These are phyloP conservation scores for Talaromyces ruber DNA, from an alignment of 495 filamentous ascomycete genomes.

Conservation along the genomic window DNA sequence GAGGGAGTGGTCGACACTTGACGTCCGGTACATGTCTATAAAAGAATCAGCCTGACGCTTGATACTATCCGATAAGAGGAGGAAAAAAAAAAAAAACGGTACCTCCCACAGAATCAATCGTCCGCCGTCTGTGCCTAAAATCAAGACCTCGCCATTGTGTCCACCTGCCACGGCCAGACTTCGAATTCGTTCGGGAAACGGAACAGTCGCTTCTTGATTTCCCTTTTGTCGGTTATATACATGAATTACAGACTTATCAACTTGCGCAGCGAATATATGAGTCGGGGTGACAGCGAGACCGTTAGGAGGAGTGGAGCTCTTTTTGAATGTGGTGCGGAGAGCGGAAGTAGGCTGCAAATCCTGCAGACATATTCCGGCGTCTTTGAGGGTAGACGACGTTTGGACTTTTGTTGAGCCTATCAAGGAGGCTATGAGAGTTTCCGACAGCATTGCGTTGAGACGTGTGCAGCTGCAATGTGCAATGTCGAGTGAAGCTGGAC, in stretches of 20 bases:
- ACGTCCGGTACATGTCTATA: constrained; percentile 73
- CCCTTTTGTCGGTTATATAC: constrained; percentile 78
- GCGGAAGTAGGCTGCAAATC: constrained; percentile 66
- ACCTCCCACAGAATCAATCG: constrained; percentile 93
- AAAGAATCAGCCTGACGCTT: constrained; percentile 9
- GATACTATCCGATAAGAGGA: neutral
- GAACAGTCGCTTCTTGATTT: constrained; percentile 77
- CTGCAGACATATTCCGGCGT: constrained; percentile 77
- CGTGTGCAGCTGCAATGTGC: constrained; percentile 10
- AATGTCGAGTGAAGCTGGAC: constrained; percentile 7
- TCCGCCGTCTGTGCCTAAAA: constrained; percentile 80
- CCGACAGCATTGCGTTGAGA: constrained; percentile 59
- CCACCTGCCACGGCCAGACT: constrained; percentile 55
- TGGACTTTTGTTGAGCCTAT: constrained; percentile 53
- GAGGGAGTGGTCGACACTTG: constrained; percentile 79
- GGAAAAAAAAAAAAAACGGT: no score
- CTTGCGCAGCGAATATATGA: constrained; percentile 86
- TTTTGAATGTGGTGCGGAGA: constrained; percentile 77
- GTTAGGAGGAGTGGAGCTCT: constrained; percentile 71
- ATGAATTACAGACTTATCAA: constrained; percentile 84
- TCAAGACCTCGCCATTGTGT: constrained; percentile 57
- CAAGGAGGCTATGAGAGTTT: constrained; percentile 72
- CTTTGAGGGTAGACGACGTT: constrained; percentile 58
- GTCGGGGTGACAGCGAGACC: constrained; percentile 72
- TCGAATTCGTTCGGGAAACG: constrained; percentile 77